Evolutionary conservation across 805 yeast species (phyloP), one percentile per base, ranked within the genome.

Genomic region (Hanseniaspora opuntiae): DNA sequence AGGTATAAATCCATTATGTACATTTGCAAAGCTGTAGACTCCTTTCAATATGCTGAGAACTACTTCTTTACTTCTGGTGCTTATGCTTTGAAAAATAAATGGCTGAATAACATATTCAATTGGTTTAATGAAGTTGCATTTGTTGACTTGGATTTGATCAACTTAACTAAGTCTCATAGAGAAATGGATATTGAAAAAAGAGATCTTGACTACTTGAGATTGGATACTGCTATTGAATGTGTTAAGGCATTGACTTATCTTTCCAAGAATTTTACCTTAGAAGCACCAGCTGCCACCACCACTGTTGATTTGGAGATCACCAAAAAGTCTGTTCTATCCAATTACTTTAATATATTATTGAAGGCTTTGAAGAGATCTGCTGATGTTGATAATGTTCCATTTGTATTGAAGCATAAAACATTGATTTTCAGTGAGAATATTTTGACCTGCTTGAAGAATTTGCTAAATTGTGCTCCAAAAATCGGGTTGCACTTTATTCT

Each of bases 401-500:
- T 68, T 3, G 65, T 73, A 1, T 57, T 70, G 41, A 70, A 65
- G 58, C 84, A 82, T 61, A 81, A 83, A 60, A 69, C 78, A 12
- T 71, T 75, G 24, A 65, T 69, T 9, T 71, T 86, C 32, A 74
- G 79, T 19, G 85, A 82, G 19, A 78, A 81, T 64, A 78, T 82
- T 11, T 77, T 86, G 52, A 68, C 71, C 22, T 79, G 85, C 20
- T 70, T 86, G 48, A 79, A 88, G 2, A 84, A 84, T 58, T 65
- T 87, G 51, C 70, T 87, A 45, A 80, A 77, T 59, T 74, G 86
- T 4, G 87, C 87, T 60, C 79, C 82, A 7, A 87, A 82, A 53
- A 80, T 84, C 24, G 95, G 95, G 8, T 68, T 87, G 60, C 79
- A 78, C 51, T 78, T 77, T 63, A 87, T 89, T 2, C 64, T 86